A percentile compares a stretch with the other conserved stretches of the same genome.
Conservation (phyloP, 371 early-diverging fungal genomes). For the Phascolomyces articulosus region DNA sequence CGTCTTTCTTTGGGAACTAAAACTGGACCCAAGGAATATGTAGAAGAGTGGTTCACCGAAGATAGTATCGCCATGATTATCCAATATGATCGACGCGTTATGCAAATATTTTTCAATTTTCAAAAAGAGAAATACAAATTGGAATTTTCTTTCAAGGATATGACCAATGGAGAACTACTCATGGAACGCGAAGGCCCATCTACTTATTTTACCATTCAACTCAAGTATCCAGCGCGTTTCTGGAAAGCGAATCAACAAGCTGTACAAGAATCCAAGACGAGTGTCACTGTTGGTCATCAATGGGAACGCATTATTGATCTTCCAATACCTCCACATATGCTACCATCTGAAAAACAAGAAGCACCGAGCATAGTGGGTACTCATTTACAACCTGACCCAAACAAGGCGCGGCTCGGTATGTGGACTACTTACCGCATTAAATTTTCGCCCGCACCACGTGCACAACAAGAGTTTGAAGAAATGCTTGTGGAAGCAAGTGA, state of each 20-base stretch:
- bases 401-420: conserved; percentile 27
- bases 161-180: conserved; percentile 16
- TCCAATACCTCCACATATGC: conserved; percentile 14
- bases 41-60: conserved; percentile 17
- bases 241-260: conserved; percentile 20
- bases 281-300: background rate
- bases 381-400: conserved; percentile 1
- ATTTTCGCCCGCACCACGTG: conserved; percentile 14
- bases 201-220: conserved; percentile 29
- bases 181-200: conserved; percentile 22
- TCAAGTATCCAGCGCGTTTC: conserved; percentile 34
- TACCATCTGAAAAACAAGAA: background rate
- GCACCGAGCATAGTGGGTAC: background rate
- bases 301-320: conserved; percentile 40
- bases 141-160: conserved; percentile 38
- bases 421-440: conserved; percentile 44
- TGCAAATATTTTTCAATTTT: conserved; percentile 32
- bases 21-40: conserved; percentile 15
- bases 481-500: conserved; percentile 36
- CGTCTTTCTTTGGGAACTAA: conserved; percentile 19
- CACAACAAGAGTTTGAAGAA: conserved; percentile 13
- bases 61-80: conserved; percentile 15
- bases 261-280: background rate
- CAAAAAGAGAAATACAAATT: conserved; percentile 26
- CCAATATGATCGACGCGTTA: conserved; percentile 27